phyloP scores from a whole-genome alignment of 306 rosid species.

The Gleditsia sinensis region DNA sequence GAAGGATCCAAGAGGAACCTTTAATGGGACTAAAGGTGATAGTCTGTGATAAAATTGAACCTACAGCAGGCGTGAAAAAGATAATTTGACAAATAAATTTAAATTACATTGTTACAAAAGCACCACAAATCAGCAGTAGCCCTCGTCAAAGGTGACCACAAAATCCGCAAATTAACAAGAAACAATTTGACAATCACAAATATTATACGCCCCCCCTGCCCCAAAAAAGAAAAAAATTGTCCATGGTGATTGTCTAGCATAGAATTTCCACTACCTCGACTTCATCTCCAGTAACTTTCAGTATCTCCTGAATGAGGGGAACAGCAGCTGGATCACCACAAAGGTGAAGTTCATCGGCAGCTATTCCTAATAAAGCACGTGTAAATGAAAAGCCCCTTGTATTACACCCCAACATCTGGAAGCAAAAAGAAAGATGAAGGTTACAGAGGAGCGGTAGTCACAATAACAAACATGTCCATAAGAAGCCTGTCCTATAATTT shows the following conservation, averaged over 20 bases:
- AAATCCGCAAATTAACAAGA: slow-evolving; percentile 19
- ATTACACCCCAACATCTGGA: slow-evolving; percentile 89
- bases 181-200: slow-evolving; percentile 2
- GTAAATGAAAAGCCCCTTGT: slow-evolving; percentile 86
- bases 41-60: slow-evolving; percentile 77
- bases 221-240: background rate
- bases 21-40: slow-evolving; percentile 79
- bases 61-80: slow-evolving; percentile 45
- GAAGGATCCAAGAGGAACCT: slow-evolving; percentile 76
- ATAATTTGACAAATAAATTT: slow-evolving; percentile 17
- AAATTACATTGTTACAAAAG: slow-evolving; percentile 28
- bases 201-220: slow-evolving; percentile 1
- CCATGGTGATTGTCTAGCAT: slow-evolving; percentile 1
- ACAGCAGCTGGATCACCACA: slow-evolving; percentile 94
- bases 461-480: slow-evolving; percentile 16
- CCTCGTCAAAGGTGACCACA: slow-evolving; percentile 24
- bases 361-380: slow-evolving; percentile 87
- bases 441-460: slow-evolving; percentile 5
- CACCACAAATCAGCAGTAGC: slow-evolving; percentile 23
- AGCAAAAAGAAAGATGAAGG: slow-evolving; percentile 20
- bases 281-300: slow-evolving; percentile 75
- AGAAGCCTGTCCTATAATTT: slow-evolving; percentile 5
- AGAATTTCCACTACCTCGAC: slow-evolving; percentile 62
- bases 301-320: slow-evolving; percentile 84
- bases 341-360: slow-evolving; percentile 93